Percentiles rank a stretch among this genome's conserved stretches.
phyloP scores from a whole-genome alignment of 2,329 filamentous ascomycete genomes.

The Chaetomium sp. region DNA sequence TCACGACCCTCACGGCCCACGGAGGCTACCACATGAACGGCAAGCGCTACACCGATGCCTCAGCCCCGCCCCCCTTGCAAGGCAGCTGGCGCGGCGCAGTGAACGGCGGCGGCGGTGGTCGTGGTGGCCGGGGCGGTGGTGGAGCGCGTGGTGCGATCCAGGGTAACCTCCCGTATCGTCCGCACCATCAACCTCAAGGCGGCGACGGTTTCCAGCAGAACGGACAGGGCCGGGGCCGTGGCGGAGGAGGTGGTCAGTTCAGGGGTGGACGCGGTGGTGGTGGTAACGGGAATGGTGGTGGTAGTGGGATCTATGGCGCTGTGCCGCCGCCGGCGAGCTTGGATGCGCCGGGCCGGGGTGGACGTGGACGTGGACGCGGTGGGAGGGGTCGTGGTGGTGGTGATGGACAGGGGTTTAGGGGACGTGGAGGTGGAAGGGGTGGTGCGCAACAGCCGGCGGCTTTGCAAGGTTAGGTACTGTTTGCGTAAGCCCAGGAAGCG shows the following conservation, averaged over 20 bases:
- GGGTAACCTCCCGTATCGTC: constrained; percentile 48
- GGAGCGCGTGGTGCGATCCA: constrained; percentile 31
- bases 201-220: constrained; percentile 10
- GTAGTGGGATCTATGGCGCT: constrained; percentile 46
- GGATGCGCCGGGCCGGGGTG: constrained; percentile 37
- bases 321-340: constrained; percentile 56
- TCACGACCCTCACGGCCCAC: constrained; percentile 46
- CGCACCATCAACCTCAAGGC: constrained; percentile 21
- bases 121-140: constrained; percentile 28
- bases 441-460: not conserved
- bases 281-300: not conserved
- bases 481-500: not conserved
- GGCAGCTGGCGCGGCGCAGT: constrained; percentile 53
- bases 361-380: constrained; percentile 30
- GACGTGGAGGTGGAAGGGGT: constrained; percentile 8
- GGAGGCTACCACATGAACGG: constrained; percentile 50
- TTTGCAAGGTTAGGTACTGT: not conserved
- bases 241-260: constrained; percentile 23
- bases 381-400: constrained; percentile 11
- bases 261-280: not conserved
- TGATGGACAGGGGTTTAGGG: constrained; percentile 10
- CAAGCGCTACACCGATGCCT: constrained; percentile 55
- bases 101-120: constrained; percentile 39
- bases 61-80: constrained; percentile 47
- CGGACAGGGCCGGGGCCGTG: constrained; percentile 10